Percentiles rank a stretch among this genome's conserved stretches.
Evolutionary conservation across 2,329 filamentous ascomycete species (phyloP).

Genomic region (Aspergillus floridensis): DNA sequence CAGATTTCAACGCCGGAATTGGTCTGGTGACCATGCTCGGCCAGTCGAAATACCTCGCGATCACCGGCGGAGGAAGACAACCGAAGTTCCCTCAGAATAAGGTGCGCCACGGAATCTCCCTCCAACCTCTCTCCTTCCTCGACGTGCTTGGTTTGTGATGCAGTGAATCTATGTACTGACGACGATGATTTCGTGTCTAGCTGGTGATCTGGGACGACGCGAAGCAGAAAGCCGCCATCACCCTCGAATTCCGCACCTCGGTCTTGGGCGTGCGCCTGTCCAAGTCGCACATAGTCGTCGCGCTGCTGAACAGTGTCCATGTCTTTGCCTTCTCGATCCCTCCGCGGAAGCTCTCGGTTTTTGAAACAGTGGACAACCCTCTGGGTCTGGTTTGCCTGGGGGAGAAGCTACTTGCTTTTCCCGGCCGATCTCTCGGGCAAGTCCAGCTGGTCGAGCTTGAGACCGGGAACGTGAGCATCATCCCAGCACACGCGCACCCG

Average conservation of each 20-base stretch:
- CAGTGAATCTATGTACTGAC: neutral
- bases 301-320: constrained; percentile 76
- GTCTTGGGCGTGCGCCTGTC: constrained; percentile 78
- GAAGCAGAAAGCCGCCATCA: constrained; percentile 71
- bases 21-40: constrained; percentile 83
- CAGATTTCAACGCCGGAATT: constrained; percentile 78
- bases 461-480: constrained; percentile 83
- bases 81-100: constrained; percentile 88
- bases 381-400: constrained; percentile 77
- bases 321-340: constrained; percentile 76
- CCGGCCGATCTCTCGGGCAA: constrained; percentile 82
- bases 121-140: too few relatives aligned
- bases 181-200: constrained; percentile 19
- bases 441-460: constrained; percentile 80
- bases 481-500: constrained; percentile 80
- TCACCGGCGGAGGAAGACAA: constrained; percentile 82
- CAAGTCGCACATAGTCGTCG: constrained; percentile 72
- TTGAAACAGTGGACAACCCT: constrained; percentile 83
- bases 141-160: neutral
- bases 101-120: constrained; percentile 43
- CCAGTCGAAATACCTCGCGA: constrained; percentile 78
- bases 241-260: constrained; percentile 73
- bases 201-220: constrained; percentile 90
- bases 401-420: constrained; percentile 72
- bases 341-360: constrained; percentile 67